These are phyloP conservation scores for Populus hybrid DNA, from an alignment of 441 rosid genomes.

Conservation along the genomic window DNA sequence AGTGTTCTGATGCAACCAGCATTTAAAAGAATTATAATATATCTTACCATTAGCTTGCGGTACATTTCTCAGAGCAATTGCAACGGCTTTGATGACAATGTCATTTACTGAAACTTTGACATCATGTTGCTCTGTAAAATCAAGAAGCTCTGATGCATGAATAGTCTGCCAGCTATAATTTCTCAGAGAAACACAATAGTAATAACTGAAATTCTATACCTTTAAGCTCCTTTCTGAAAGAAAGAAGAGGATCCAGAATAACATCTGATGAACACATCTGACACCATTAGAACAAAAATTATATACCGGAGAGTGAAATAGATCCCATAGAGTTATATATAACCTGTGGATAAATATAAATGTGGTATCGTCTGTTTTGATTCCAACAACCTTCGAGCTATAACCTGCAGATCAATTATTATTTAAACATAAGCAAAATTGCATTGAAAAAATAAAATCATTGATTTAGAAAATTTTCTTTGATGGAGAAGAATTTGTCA, in stretches of 20 bases:
- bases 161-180: constrained; percentile 17
- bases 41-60: no score
- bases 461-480: background rate
- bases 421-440: no score
- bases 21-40: no score
- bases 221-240: constrained; percentile 87
- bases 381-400: constrained; percentile 90
- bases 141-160: constrained; percentile 24
- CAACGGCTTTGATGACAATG: no score
- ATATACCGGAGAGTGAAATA: constrained; percentile 18
- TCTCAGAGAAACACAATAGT: constrained; percentile 21
- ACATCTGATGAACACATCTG: constrained; percentile 61
- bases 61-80: no score
- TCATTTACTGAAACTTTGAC: no score
- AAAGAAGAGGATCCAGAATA: constrained; percentile 82
- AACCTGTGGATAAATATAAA: constrained; percentile 90
- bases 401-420: constrained; percentile 46
- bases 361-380: constrained; percentile 92
- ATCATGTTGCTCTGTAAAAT: no score
- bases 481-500: background rate
- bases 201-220: constrained; percentile 41
- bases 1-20: no score
- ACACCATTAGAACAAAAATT: constrained; percentile 27
- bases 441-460: no score
- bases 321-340: constrained; percentile 14